phyloP scores from a whole-genome alignment of 2,329 filamentous ascomycete species.

The Pseudogymnoascus sp. region DNA sequence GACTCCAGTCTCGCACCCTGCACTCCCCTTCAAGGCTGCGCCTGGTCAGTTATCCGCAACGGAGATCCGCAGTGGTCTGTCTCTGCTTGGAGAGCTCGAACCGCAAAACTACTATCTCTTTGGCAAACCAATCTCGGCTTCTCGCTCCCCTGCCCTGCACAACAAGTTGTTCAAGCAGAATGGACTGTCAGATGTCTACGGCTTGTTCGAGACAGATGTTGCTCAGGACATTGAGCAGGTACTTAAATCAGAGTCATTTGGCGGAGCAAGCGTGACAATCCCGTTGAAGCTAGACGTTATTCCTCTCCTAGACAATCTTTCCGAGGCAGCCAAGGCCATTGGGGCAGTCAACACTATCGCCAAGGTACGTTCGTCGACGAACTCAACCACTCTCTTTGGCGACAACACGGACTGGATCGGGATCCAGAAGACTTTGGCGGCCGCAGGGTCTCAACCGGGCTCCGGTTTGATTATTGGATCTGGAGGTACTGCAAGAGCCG shows the following conservation, averaged over 20 bases:
- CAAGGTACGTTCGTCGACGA: conserved; percentile 36
- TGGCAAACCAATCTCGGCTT: conserved; percentile 74
- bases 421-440: conserved; percentile 68
- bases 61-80: conserved; percentile 74
- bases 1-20: conserved; percentile 87
- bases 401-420: conserved; percentile 96
- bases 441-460: conserved; percentile 23
- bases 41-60: conserved; percentile 86
- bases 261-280: conserved; percentile 91
- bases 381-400: conserved; percentile 54
- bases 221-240: conserved; percentile 54
- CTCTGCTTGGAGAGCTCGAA: conserved; percentile 71
- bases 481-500: conserved; percentile 85
- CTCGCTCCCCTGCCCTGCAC: conserved; percentile 81
- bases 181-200: conserved; percentile 82
- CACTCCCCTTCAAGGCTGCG: conserved; percentile 85
- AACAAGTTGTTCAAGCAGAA: conserved; percentile 71
- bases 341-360: conserved; percentile 95
- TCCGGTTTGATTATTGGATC: conserved; percentile 80
- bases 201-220: conserved; percentile 64
- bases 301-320: conserved; percentile 69
- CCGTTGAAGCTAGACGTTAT: conserved; percentile 89
- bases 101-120: conserved; percentile 78
- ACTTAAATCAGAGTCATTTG: conserved; percentile 68
- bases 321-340: conserved; percentile 71